These are phyloP conservation scores for Sporothrix brasiliensis DNA, from an alignment of 2,329 filamentous ascomycete genomes.

Conservation along the genomic window DNA sequence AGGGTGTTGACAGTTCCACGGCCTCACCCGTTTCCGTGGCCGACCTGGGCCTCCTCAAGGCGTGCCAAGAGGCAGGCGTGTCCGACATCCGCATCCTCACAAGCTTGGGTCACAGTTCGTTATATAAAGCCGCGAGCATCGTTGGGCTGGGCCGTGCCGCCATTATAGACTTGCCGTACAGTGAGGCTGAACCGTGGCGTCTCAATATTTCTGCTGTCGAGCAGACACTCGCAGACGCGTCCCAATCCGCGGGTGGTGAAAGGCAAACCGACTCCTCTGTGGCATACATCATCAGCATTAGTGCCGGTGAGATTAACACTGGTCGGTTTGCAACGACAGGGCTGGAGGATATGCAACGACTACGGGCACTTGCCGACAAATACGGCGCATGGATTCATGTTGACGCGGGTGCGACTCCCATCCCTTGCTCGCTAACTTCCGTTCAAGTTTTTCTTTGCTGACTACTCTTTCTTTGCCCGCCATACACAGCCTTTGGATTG, in stretches of 20 bases:
- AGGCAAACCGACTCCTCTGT: slow-evolving; percentile 47
- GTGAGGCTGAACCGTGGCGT: slow-evolving; percentile 62
- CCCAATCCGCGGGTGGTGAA: slow-evolving; percentile 42
- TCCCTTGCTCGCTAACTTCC: not conserved
- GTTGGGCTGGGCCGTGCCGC: slow-evolving; percentile 74
- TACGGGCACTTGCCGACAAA: slow-evolving; percentile 71
- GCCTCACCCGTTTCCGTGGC: slow-evolving; percentile 52
- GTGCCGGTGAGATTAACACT: slow-evolving; percentile 88
- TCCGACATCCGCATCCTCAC: slow-evolving; percentile 75
- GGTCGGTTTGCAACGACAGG: slow-evolving; percentile 72
- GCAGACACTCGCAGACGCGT: slow-evolving; percentile 52
- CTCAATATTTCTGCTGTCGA: slow-evolving; percentile 71
- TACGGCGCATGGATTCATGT: slow-evolving; percentile 86
- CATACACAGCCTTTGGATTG: slow-evolving; percentile 73
- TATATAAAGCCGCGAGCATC: slow-evolving; percentile 80
- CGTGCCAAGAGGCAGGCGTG: slow-evolving; percentile 66
- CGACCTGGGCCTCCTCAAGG: slow-evolving; percentile 68
- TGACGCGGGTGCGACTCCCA: slow-evolving; percentile 64
- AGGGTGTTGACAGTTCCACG: not conserved
- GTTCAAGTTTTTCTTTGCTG: not conserved
- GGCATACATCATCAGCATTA: slow-evolving; percentile 78
- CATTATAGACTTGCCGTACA: slow-evolving; percentile 62
- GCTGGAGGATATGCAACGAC: slow-evolving; percentile 58
- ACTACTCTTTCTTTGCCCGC: not conserved
- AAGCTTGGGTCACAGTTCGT: slow-evolving; percentile 79